Base-by-base conservation (phyloP, 495 filamentous ascomycete species). In the Clohesyomyces aquaticus region DNA sequence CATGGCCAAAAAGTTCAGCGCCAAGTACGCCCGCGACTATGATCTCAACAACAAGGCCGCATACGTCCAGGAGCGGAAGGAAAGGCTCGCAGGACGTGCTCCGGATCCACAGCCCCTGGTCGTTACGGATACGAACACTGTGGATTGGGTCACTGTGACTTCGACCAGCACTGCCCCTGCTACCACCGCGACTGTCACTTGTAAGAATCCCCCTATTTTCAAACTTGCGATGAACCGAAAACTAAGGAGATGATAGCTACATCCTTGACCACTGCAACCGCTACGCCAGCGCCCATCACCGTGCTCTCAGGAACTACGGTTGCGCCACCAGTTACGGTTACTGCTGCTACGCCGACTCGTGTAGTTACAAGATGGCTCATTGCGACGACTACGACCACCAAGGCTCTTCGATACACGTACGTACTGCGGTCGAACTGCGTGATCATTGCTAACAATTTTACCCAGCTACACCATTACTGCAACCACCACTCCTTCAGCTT, bases 91-190 rank as follows among this genome's bases (percentile, higher is more conserved):
- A 11, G 65, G 63, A 57, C 71, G 74, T 51, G 71, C 71, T 54
- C 71, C 71, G 2, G 74, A 76, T 56, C 65, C 69, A 23, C 72
- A 74, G 57, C 57, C 62, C 8, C 51, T 66, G 18, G 59, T 61
- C 32, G 50, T 71, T 32, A 76, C 72, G 18, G 57, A 71, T 22
- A 69, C 68, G 10, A 55, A 60, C 55, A 62, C 67, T 1, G 19
- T 14, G 0, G 35, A 67, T 38, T 68, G 52, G 45, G 11, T 56
- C 1, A 70, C 71, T 19, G 35, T 27, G n/a, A 66, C 67, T 4
- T 3, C 28, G 0, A 75, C 72, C 19, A 68, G 57, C 54, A 74
- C 68, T 9, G 69, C 48, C 14, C 10, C 55, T 28, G 61, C 70
- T 2, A 60, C 46, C 14, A 72, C 70, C 3, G 68, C 63, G n/a